A percentile compares a stretch with the other conserved stretches of the same genome.
Conservation (phyloP, 176 grass and related monocot species). For the Lolium rigidum region DNA sequence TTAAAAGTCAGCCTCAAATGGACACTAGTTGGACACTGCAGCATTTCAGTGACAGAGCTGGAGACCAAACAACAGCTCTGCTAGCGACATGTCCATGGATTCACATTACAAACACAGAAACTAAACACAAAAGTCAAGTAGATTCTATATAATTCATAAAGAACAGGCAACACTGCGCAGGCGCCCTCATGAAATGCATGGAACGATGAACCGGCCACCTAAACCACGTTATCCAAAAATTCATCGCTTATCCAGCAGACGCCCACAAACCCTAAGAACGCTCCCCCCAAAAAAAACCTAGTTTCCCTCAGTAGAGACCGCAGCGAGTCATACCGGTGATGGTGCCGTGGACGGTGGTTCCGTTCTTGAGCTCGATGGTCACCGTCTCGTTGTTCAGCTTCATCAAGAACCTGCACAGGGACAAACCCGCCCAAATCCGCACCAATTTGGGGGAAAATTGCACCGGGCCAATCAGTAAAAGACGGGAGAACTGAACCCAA, state of each 20-base stretch:
- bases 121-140: neutral
- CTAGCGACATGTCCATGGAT: slow-evolving; percentile 3
- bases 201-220: neutral
- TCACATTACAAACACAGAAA: neutral
- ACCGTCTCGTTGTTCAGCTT: slow-evolving; percentile 95
- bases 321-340: slow-evolving; percentile 60
- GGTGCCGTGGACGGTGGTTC: slow-evolving; percentile 75
- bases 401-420: slow-evolving; percentile 72
- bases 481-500: neutral
- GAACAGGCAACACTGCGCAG: neutral
- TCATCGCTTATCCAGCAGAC: neutral
- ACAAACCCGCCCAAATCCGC: slow-evolving; percentile 28
- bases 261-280: neutral
- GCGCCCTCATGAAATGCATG: slow-evolving; percentile 10
- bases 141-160: neutral
- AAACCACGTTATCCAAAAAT: neutral
- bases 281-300: neutral
- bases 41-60: neutral
- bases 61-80: neutral
- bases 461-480: slow-evolving; percentile 6
- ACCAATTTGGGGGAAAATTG: slow-evolving; percentile 38
- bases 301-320: neutral
- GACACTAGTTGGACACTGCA: neutral
- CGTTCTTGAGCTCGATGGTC: slow-evolving; percentile 85
- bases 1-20: neutral